Base-by-base conservation (phyloP, 495 filamentous ascomycete genomes). In the Hamigera avellanea region DNA sequence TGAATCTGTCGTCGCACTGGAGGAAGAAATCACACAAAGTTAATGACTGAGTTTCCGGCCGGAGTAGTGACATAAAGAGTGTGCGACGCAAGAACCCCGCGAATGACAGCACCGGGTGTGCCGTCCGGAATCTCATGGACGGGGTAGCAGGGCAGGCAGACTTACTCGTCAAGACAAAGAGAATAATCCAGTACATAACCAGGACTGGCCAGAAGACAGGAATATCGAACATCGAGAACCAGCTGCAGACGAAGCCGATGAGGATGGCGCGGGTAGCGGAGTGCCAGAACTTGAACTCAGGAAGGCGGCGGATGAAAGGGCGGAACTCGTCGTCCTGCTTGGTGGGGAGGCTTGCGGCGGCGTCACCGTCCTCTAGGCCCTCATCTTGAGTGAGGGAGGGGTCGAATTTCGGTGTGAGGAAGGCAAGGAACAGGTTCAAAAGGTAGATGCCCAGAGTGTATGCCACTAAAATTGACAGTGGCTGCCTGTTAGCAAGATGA, bases 201-300 rank as follows among this genome's bases (percentile, higher is more conserved):
- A 96, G 61, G 14, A 98, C 87, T 30, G 91, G 91, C 91, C 91
- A 98, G 73, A 96, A 98, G 23, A 98, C 91, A 1, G 91, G 91
- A 50, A 98, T 81, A 61, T 98, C 81, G 57, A 95, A 96, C 48
- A 94, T 66, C 47, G 78, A 59, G 61, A 93, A 88, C 89, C 89
- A 96, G 35, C 75, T 83, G 70, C 88, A 95, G 29, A 80, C 42
- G 49, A 98, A 96, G 7, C 72, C 79, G 49, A 95, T 85, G 37
- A 67, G 46, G 52, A 95, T 73, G 33, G 91, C 91, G 49, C 85
- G 77, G 41, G 91, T 95, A 29, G 87, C 87, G 35, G 81, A 76
- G 59, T 95, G 80, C 91, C 91, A 98, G 75, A 98, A 98, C 73
- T 96, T 98, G 75, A 98, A 98, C 65, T 98, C 91, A 16, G 91